Evolutionary conservation across 495 filamentous ascomycete species (phyloP).

Genomic region (Neurospora tetrasperma): DNA sequence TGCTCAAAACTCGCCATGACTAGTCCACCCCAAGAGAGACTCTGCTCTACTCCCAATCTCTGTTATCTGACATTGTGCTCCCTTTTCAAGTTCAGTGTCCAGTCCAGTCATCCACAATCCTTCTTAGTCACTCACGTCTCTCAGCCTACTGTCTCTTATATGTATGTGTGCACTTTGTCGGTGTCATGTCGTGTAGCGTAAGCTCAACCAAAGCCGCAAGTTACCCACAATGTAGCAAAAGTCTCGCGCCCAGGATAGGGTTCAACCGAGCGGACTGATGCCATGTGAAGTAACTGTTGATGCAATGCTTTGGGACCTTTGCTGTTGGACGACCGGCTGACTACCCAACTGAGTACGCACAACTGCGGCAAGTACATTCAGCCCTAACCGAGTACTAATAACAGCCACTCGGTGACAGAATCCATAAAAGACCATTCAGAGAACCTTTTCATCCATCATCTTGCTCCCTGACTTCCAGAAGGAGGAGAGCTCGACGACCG

Average conservation of each 20-base stretch:
- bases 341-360: not conserved
- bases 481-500: not conserved
- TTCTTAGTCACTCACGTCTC: not conserved
- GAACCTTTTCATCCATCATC: not conserved
- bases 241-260: not conserved
- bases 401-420: not conserved
- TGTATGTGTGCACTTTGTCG: not conserved
- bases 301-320: not conserved
- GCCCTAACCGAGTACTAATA: not conserved
- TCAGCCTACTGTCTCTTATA: not conserved
- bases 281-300: not conserved
- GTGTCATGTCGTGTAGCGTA: not conserved
- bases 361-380: not conserved
- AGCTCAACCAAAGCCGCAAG: not conserved
- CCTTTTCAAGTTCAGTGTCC: not conserved
- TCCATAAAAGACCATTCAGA: not conserved
- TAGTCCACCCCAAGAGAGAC: not conserved
- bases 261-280: not conserved
- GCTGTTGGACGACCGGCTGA: not conserved
- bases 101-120: not conserved
- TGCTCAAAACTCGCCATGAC: not conserved
- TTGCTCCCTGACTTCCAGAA: not conserved
- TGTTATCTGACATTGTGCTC: not conserved
- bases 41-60: not conserved
- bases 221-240: not conserved